Conservation (phyloP, 495 filamentous ascomycete genomes). For the Polyplosphaeria fusca region DNA sequence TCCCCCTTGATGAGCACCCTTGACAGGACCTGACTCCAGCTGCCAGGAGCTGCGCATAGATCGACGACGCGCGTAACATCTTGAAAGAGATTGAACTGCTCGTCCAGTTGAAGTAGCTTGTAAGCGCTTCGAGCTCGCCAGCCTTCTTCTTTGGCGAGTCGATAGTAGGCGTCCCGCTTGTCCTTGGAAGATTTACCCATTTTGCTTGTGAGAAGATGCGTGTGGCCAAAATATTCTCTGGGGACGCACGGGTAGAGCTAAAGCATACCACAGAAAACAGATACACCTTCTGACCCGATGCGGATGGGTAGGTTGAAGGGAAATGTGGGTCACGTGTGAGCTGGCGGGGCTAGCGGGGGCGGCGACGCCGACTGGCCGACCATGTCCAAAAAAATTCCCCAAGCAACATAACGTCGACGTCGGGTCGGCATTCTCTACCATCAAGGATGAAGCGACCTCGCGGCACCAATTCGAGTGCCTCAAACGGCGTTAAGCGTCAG, state of each 20-base stretch:
- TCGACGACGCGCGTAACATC: conserved; percentile 90
- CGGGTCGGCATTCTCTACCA: no score
- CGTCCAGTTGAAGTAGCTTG: conserved; percentile 93
- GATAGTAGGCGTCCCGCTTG: conserved; percentile 96
- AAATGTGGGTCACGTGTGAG: no score
- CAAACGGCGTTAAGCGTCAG: conserved; percentile 38
- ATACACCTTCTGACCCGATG: background rate
- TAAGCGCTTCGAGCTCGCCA: conserved; percentile 96
- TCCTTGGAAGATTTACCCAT: conserved; percentile 99
- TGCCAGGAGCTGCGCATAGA: conserved; percentile 91
- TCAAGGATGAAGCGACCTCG: no score
- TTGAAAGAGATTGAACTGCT: conserved; percentile 91
- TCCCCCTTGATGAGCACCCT: conserved; percentile 89
- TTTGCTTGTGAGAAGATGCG: background rate
- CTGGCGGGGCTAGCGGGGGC: no score
- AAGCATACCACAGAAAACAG: background rate
- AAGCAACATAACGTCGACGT: no score
- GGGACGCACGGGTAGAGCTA: background rate
- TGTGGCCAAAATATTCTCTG: no score
- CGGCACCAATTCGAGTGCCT: no score
- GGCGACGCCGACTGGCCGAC: no score
- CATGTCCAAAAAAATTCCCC: no score
- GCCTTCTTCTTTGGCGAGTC: conserved; percentile 95
- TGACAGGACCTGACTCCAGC: conserved; percentile 94
- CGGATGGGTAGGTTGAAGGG: no score